Percentiles rank a stretch among this genome's conserved stretches.
phyloP scores from a whole-genome alignment of 2,329 filamentous ascomycete genomes.

The Calonectria henricotiae region DNA sequence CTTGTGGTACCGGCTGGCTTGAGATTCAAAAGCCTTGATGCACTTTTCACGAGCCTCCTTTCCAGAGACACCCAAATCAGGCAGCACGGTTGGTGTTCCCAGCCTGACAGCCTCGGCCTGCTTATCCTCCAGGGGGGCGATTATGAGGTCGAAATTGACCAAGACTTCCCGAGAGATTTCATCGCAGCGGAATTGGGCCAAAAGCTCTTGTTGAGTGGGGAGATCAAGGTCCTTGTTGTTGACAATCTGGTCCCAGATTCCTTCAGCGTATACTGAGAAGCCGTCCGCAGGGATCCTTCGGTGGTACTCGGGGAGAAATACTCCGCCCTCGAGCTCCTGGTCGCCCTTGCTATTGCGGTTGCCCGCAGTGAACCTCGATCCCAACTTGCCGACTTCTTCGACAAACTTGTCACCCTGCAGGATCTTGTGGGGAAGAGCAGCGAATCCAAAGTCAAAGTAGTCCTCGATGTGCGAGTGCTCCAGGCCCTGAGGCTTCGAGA shows the following conservation, averaged over 20 bases:
- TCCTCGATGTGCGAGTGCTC: constrained; percentile 93
- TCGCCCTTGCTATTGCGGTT: constrained; percentile 81
- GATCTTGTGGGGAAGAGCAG: constrained; percentile 96
- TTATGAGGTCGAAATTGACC: constrained; percentile 84
- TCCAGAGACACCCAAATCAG: constrained; percentile 83
- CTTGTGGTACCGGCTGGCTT: constrained; percentile 97
- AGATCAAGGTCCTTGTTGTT: constrained; percentile 98
- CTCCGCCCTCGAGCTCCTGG: constrained; percentile 82
- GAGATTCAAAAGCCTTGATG: constrained; percentile 88
- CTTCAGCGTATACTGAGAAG: constrained; percentile 94
- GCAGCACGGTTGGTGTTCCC: constrained; percentile 82
- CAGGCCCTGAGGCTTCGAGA: constrained; percentile 91
- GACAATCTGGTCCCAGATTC: constrained; percentile 98
- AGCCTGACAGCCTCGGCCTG: constrained; percentile 82
- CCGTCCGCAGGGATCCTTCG: constrained; percentile 96
- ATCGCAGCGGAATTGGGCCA: constrained; percentile 97
- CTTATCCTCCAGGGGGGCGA: constrained; percentile 87
- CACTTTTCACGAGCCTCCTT: constrained; percentile 80
- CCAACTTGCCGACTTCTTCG: constrained; percentile 84
- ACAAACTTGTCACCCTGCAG: constrained; percentile 94
- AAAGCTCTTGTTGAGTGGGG: constrained; percentile 95
- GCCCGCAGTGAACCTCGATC: constrained; percentile 86
- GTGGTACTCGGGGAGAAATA: constrained; percentile 96
- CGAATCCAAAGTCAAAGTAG: constrained; percentile 99
- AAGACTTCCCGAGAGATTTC: constrained; percentile 95